Percentiles rank a stretch among this genome's conserved stretches.
Conservation (phyloP, 2,329 filamentous ascomycete species). For the Xenoacremonium recifei region DNA sequence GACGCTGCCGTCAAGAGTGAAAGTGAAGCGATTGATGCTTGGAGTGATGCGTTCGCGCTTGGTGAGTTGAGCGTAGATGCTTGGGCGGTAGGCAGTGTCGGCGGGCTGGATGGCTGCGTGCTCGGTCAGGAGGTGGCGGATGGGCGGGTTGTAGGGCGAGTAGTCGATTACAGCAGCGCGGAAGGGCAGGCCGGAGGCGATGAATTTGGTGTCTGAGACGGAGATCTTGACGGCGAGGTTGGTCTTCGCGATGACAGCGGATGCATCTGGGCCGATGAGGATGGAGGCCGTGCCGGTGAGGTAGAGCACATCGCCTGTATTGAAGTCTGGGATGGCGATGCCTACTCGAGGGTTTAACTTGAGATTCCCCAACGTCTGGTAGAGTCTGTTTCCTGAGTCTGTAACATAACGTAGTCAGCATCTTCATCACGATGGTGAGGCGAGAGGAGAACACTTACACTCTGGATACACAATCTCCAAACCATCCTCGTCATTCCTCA, state of each 20-base stretch:
- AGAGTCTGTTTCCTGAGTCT: slow-evolving; percentile 77
- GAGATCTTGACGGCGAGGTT: slow-evolving; percentile 72
- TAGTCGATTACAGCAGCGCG: slow-evolving; percentile 56
- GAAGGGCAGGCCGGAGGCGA: slow-evolving; percentile 66
- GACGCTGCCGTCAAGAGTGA: slow-evolving; percentile 30
- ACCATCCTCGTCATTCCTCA: slow-evolving; percentile 50
- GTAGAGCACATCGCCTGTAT: slow-evolving; percentile 71
- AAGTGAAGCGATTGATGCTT: slow-evolving; percentile 63
- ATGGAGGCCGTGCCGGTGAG: slow-evolving; percentile 67
- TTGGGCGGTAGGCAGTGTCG: slow-evolving; percentile 4
- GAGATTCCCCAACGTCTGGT: slow-evolving; percentile 81
- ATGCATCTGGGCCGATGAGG: slow-evolving; percentile 63
- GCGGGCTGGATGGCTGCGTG: slow-evolving; percentile 20
- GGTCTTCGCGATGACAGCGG: slow-evolving; percentile 61
- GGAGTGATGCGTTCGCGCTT: slow-evolving; percentile 62
- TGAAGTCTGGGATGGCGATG: slow-evolving; percentile 71
- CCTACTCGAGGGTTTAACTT: slow-evolving; percentile 65
- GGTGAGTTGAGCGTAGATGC: slow-evolving; percentile 53
- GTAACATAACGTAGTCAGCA: slow-evolving; percentile 8
- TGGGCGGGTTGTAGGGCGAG: slow-evolving; percentile 77
- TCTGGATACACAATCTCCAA: slow-evolving; percentile 72
- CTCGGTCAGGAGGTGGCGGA: slow-evolving; percentile 65
- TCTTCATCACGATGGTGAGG: background rate
- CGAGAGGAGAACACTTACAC: slow-evolving; percentile 38
- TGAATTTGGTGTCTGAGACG: slow-evolving; percentile 59